Base-by-base conservation (phyloP, 83 land plant species). In the Isoetes engelmannii region DNA sequence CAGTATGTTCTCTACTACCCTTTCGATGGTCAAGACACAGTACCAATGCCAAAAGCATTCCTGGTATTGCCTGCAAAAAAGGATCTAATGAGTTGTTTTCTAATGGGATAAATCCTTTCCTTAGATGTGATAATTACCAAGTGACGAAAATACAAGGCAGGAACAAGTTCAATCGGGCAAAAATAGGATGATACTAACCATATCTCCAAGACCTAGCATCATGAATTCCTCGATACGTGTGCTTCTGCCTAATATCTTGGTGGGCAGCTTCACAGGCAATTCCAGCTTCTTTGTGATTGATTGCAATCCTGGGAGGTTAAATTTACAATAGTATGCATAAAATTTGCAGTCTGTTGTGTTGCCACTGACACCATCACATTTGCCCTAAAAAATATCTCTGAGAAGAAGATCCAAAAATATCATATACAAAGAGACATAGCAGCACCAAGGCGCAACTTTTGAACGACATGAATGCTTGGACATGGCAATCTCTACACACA, bases 301-400 rank as follows among this genome's bases (percentile, higher is more conserved):
- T 63, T 90, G 81, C 59, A 84, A 66, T 13, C 90, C 92, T 5
- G 92, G 98, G 69, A 94, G 85, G 61, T 84, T 88, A 77, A 77
- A 63, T 77, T 74, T 44, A 85, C 98, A 13, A 90, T 97, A 0
- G 86, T 87, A 76, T 88, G 97, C 18, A 90, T 80, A 41, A 97
- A 93, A 71, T 93, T 93, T 47, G 86, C 75, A n/a, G 98, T 92
- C 55, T 86, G 92, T 45, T 91, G 97, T 28, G 90, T 94, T 37
- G 98, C 98, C 47, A 94, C 97, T 5, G 98, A 86, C n/a, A 90
- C 98, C 98, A 90, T 94, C 9, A 94, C 98, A 67, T 94, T 94
- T 46, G 86, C 90, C 6, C 97, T 97, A 74, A 94, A 94, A 49
- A 94, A 78, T 46, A 78, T 78, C 82, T 94, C 97, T 0, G 98